A percentile compares a stretch with the other conserved stretches of the same genome.
Conservation (phyloP, 2,329 filamentous ascomycete species). For the Nigrospora sphaerica region DNA sequence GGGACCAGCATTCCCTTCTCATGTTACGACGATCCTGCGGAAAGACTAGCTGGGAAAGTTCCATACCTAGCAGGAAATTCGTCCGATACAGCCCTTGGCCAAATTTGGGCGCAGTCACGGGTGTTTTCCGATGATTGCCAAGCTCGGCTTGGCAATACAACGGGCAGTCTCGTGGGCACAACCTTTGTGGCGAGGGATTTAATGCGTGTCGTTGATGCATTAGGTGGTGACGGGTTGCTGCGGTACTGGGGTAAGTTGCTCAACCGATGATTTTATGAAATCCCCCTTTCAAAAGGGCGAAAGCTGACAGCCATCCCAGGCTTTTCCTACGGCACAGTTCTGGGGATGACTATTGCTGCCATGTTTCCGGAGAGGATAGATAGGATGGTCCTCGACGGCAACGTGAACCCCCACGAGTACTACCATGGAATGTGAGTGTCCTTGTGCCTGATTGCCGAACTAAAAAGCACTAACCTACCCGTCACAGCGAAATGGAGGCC, state of each 20-base stretch:
- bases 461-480: neutral
- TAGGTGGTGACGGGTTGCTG: conserved; percentile 28
- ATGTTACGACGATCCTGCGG: conserved; percentile 6
- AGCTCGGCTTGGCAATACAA: conserved; percentile 1
- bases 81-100: conserved; percentile 7
- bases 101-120: conserved; percentile 8
- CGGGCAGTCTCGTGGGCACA: conserved; percentile 20
- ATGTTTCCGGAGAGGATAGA: conserved; percentile 35
- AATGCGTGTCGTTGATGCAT: conserved; percentile 28
- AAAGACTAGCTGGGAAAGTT: neutral
- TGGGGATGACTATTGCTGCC: conserved; percentile 29
- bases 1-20: conserved; percentile 11
- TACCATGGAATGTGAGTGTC: conserved; percentile 17
- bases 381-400: conserved; percentile 28
- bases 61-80: neutral
- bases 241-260: conserved; percentile 24
- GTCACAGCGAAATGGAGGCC: conserved; percentile 15
- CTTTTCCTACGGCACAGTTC: conserved; percentile 31
- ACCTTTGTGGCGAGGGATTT: conserved; percentile 29
- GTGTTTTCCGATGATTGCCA: conserved; percentile 11
- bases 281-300: too few species aligned
- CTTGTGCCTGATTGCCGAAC: too few species aligned
- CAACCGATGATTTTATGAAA: too few species aligned
- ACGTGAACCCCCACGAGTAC: conserved; percentile 24
- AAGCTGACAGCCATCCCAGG: conserved; percentile 12